These are phyloP conservation scores for Hypoxylon cercidicola DNA, from an alignment of 495 filamentous ascomycete species.

Conservation along the genomic window DNA sequence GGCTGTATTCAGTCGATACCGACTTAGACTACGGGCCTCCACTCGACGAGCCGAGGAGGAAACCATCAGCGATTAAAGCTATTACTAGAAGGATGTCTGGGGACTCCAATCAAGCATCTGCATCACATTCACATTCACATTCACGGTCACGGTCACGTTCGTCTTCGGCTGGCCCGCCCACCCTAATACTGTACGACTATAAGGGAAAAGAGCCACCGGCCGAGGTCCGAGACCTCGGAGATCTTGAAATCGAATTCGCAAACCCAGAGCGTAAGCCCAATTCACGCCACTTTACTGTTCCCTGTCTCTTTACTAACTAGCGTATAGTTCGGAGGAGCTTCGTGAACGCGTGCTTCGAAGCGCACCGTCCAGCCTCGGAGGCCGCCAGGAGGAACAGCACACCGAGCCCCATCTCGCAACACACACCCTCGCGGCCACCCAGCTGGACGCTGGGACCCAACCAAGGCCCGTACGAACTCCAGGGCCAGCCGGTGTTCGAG, in stretches of 20 bases:
- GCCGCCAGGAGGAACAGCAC: slow-evolving; percentile 16
- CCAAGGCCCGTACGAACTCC: slow-evolving; percentile 12
- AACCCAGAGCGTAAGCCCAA: slow-evolving; percentile 19
- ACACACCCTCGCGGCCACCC: slow-evolving; percentile 10
- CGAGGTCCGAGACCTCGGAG: slow-evolving; percentile 23
- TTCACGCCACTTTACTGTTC: not conserved
- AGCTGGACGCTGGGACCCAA: slow-evolving; percentile 20
- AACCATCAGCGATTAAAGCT: slow-evolving; percentile 10
- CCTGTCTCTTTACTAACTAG: not conserved
- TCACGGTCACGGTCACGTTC: slow-evolving; percentile 17
- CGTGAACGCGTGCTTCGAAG: slow-evolving; percentile 38
- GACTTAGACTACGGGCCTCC: slow-evolving; percentile 11
- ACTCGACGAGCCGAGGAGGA: slow-evolving; percentile 2
- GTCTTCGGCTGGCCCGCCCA: slow-evolving; percentile 1
- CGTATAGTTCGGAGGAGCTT: slow-evolving; percentile 37
- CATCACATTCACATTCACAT: slow-evolving; percentile 6
- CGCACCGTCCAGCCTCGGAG: slow-evolving; percentile 15
- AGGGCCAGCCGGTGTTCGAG: slow-evolving; percentile 6
- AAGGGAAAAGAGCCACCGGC: slow-evolving; percentile 24
- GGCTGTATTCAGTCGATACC: slow-evolving; percentile 23
- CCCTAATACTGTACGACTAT: slow-evolving; percentile 14
- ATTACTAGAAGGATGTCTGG: slow-evolving; percentile 15
- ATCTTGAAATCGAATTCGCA: slow-evolving; percentile 39
- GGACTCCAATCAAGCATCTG: slow-evolving; percentile 2
- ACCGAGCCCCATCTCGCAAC: slow-evolving; percentile 11